Conservation (phyloP, 805 yeast species). For the Ogataea zsoltii region DNA sequence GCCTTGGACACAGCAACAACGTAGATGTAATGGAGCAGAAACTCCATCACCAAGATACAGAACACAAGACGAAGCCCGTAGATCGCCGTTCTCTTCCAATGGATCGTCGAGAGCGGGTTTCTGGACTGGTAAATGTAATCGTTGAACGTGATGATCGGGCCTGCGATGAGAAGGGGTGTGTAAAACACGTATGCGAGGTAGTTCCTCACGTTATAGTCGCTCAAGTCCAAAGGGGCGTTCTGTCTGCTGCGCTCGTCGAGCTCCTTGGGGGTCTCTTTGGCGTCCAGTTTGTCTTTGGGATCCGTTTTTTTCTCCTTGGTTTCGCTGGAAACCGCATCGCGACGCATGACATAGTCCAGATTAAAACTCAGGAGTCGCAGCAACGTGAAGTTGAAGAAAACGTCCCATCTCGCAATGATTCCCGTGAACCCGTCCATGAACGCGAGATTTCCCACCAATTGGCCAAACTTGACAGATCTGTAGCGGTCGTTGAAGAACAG, state of each 20-base stretch:
- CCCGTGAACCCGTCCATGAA: constrained; percentile 72
- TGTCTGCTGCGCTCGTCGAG: constrained; percentile 63
- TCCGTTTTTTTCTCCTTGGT: constrained; percentile 22
- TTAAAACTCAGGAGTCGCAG: constrained; percentile 82
- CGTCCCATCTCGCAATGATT: constrained; percentile 91
- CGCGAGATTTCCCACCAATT: constrained; percentile 40
- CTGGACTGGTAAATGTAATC: constrained; percentile 79
- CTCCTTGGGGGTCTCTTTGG: not conserved
- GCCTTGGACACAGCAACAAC: constrained; percentile 92
- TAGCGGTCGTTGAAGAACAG: constrained; percentile 75
- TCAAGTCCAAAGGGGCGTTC: constrained; percentile 57
- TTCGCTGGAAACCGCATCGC: constrained; percentile 13
- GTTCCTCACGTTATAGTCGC: constrained; percentile 62
- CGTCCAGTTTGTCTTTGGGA: not conserved
- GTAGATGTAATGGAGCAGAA: constrained; percentile 80
- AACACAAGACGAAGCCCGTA: constrained; percentile 70
- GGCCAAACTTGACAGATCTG: constrained; percentile 53
- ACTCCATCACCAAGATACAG: constrained; percentile 86
- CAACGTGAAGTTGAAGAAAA: constrained; percentile 86
- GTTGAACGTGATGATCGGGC: constrained; percentile 91
- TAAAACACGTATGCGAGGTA: constrained; percentile 78
- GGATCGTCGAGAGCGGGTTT: constrained; percentile 60
- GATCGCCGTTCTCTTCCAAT: constrained; percentile 47
- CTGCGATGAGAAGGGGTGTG: constrained; percentile 91
- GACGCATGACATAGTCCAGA: constrained; percentile 64